Conservation (phyloP, 2,329 filamentous ascomycete genomes). For the Pestalotiopsis fici region DNA sequence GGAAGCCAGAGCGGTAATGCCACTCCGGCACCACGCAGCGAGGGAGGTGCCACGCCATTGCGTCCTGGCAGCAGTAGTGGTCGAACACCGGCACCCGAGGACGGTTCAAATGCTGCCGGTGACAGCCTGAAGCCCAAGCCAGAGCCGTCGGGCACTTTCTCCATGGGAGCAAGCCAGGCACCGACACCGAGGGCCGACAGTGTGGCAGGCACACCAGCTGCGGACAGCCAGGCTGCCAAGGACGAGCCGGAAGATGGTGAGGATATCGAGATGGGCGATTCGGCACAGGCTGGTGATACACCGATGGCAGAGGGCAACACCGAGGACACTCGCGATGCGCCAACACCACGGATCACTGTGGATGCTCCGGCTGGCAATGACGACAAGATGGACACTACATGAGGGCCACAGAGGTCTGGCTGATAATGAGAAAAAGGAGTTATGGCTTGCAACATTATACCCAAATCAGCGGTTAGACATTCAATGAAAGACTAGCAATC, state of each 20-base stretch:
- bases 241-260: constrained; percentile 37
- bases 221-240: constrained; percentile 15
- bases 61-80: constrained; percentile 41
- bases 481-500: not conserved
- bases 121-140: constrained; percentile 35
- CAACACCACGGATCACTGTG: constrained; percentile 48
- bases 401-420: constrained; percentile 8
- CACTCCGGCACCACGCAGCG: constrained; percentile 38
- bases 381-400: constrained; percentile 69
- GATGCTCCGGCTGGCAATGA: constrained; percentile 47
- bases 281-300: constrained; percentile 34
- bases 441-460: not conserved
- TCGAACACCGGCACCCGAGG: constrained; percentile 31
- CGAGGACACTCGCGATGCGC: constrained; percentile 17
- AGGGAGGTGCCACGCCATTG: constrained; percentile 37
- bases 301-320: constrained; percentile 32
- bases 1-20: constrained; percentile 52
- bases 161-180: constrained; percentile 38
- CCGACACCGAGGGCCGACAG: constrained; percentile 29
- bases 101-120: constrained; percentile 25
- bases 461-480: not conserved
- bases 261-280: constrained; percentile 35
- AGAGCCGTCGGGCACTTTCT: constrained; percentile 31
- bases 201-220: constrained; percentile 15
- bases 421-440: not conserved